A percentile compares a stretch with the other conserved stretches of the same genome.
Conservation (phyloP, 495 filamentous ascomycete genomes). For the Penicillium silybi region DNA sequence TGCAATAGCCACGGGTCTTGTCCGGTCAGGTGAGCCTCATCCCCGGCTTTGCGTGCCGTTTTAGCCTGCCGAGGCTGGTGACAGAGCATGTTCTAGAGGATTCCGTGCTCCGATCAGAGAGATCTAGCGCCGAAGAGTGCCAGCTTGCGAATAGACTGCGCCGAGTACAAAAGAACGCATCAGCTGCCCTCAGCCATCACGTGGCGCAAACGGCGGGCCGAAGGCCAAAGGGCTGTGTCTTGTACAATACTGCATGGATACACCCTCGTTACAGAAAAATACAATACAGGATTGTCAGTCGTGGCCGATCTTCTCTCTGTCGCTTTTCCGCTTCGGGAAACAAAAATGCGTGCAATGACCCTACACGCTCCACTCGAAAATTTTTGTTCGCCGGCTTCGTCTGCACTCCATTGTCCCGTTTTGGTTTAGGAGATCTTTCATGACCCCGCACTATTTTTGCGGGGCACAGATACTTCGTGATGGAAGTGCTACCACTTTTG, state of each 20-base stretch:
- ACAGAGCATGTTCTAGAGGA: slow-evolving; percentile 1
- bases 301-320: slow-evolving; percentile 31
- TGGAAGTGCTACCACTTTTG: not conserved
- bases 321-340: slow-evolving; percentile 26
- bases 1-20: slow-evolving; percentile 2
- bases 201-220: slow-evolving; percentile 23
- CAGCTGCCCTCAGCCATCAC: slow-evolving; percentile 19
- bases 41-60: slow-evolving; percentile 4
- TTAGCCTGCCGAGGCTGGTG: not conserved
- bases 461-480: slow-evolving; percentile 5
- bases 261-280: not conserved
- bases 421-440: slow-evolving; percentile 1
- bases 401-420: slow-evolving; percentile 4
- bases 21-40: slow-evolving; percentile 11
- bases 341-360: slow-evolving; percentile 22
- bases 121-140: not conserved
- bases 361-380: slow-evolving; percentile 16
- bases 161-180: not conserved
- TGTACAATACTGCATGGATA: slow-evolving; percentile 3
- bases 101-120: not conserved
- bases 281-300: slow-evolving; percentile 19
- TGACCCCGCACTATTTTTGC: slow-evolving; percentile 26
- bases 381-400: slow-evolving; percentile 17
- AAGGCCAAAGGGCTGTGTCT: not conserved
- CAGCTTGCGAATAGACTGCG: too few relatives aligned